Percentiles rank a stretch among this genome's conserved stretches.
These are phyloP conservation scores for Phylloboletellus chloephorus DNA, from an alignment of 1,284 basidiomycete species.

Conservation along the genomic window DNA sequence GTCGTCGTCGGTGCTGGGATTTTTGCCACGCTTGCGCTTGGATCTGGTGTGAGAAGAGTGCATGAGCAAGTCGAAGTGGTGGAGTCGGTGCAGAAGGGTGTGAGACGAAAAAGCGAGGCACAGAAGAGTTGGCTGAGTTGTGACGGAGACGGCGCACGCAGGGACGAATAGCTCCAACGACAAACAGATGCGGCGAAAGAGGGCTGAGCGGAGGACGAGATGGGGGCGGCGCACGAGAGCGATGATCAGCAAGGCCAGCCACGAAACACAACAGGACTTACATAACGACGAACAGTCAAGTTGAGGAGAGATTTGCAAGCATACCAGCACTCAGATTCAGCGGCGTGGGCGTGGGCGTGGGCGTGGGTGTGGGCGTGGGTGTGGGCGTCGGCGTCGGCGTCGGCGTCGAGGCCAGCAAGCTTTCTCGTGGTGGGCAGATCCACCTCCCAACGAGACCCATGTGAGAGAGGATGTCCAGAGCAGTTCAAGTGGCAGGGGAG, in stretches of 20 bases:
- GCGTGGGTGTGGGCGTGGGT: slow-evolving; percentile 21
- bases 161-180: slow-evolving; percentile 31
- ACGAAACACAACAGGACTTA: slow-evolving; percentile 32
- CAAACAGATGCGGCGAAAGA: slow-evolving; percentile 19
- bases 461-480: too few species aligned
- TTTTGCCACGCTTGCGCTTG: slow-evolving; percentile 45
- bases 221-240: slow-evolving; percentile 9
- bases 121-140: slow-evolving; percentile 25
- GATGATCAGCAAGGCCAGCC: slow-evolving; percentile 24
- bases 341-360: slow-evolving; percentile 18
- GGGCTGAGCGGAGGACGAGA: slow-evolving; percentile 12
- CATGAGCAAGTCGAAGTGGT: slow-evolving; percentile 37
- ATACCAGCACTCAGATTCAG: slow-evolving; percentile 33
- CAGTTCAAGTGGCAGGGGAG: not conserved
- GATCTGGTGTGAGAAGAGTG: slow-evolving; percentile 45
- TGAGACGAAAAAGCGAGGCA: slow-evolving; percentile 17
- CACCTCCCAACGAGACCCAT: too few species aligned
- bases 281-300: slow-evolving; percentile 33
- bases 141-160: slow-evolving; percentile 27
- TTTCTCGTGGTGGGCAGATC: slow-evolving; percentile 36
- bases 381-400: slow-evolving; percentile 24
- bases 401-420: slow-evolving; percentile 20
- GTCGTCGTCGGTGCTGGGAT: slow-evolving; percentile 47
- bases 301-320: slow-evolving; percentile 27
- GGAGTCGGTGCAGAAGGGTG: slow-evolving; percentile 23